phyloP scores from a whole-genome alignment of 2,329 filamentous ascomycete genomes.

The Aspergillus uvarum region DNA sequence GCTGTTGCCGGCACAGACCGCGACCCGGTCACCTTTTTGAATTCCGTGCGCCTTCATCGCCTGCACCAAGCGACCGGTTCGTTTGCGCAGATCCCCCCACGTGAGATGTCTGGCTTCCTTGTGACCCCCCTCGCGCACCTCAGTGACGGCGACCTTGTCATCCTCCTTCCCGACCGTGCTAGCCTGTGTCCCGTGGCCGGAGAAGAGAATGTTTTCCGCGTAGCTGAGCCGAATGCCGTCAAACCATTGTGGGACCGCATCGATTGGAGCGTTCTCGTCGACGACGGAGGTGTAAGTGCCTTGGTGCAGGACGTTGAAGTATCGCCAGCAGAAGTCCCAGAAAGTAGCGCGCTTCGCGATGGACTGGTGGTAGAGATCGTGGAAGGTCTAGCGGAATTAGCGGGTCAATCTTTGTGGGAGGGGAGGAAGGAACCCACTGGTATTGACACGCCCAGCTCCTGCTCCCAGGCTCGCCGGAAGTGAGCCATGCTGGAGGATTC shows the following conservation, averaged over 20 bases:
- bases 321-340: constrained; percentile 64
- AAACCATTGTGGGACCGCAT: constrained; percentile 74
- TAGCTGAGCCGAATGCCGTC: constrained; percentile 71
- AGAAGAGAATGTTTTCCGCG: constrained; percentile 76
- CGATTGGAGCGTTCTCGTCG: constrained; percentile 69
- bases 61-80: constrained; percentile 60
- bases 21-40: constrained; percentile 69
- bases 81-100: constrained; percentile 64
- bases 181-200: constrained; percentile 27
- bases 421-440: not conserved
- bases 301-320: constrained; percentile 61
- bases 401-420: not conserved
- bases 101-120: constrained; percentile 53
- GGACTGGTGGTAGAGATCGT: constrained; percentile 65
- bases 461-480: not conserved
- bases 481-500: not conserved
- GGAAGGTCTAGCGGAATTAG: not conserved
- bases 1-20: constrained; percentile 72
- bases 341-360: constrained; percentile 62
- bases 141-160: constrained; percentile 66
- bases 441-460: not conserved
- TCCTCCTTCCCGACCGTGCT: constrained; percentile 68
- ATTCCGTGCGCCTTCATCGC: constrained; percentile 69
- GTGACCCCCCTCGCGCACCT: constrained; percentile 50
- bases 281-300: constrained; percentile 62